Evolutionary conservation across 2,329 filamentous ascomycete genomes (phyloP), one percentile per base, ranked within the genome.

Genomic region (Blastomyces emzantsi): DNA sequence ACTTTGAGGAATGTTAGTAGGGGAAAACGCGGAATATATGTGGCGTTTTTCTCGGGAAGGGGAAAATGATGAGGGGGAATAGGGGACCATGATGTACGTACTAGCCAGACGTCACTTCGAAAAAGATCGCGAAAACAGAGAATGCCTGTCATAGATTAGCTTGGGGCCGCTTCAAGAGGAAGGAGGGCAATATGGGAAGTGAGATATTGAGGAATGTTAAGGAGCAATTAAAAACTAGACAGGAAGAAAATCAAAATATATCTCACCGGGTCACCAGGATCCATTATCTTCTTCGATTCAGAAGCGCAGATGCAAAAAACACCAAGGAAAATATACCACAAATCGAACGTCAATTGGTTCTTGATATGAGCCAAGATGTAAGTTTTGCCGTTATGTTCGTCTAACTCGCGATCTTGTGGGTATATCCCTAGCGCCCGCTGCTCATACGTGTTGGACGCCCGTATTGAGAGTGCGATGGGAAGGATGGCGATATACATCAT

Each of bases 401-500:
- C 68, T 15, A 66, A 49, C 5, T 54, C 60, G 28, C 66, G 63
- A 43, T 66, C 63, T 6, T 61, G 41, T 25, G 60, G 72, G 68
- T 83, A 85, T 22, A 85, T 75, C 0, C 86, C 86, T 0, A 89
- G 76, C 0, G 83, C 84, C 2, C 82, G 79, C 68, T 90, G 86
- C 69, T 90, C 87, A 69, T 90, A 90, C 5, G 86, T 83, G 70
- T 90, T 90, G 41, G 86, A 80, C 75, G 61, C 79, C 61, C 93
- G 90, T 66, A 97, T 88, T 8, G 89, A 93, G 69, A 97, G 96
- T 71, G 93, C 93, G 68, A 97, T 95, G 2, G 93, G 93, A 68
- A 95, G 95, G 63, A 96, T 89, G 60, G 92, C 95, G 67, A 97
- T 96, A 76, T 97, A 97, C 93, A 97, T 97, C 93, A 97, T 97